Conservation (phyloP, 495 filamentous ascomycete species). For the Aspergillus asperescens region DNA sequence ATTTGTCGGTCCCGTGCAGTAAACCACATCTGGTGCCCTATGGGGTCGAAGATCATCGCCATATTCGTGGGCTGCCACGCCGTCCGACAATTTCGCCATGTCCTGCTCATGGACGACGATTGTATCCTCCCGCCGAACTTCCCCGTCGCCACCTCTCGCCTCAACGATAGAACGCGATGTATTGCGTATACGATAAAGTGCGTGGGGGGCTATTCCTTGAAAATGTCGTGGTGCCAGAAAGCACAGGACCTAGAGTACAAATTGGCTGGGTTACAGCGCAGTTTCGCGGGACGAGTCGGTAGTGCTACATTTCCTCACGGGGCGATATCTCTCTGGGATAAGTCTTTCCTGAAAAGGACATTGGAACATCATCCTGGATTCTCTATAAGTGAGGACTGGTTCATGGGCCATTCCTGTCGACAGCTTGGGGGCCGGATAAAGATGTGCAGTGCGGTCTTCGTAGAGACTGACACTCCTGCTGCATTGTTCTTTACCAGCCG, state of each 20-base stretch:
- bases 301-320: conserved; percentile 43
- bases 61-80: conserved; percentile 45
- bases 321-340: conserved; percentile 43
- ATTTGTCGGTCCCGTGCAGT: conserved; percentile 39
- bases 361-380: conserved; percentile 43
- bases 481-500: conserved; percentile 37
- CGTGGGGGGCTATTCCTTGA: conserved; percentile 31
- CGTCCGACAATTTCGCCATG: conserved; percentile 35
- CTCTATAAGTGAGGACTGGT: conserved; percentile 44
- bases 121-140: conserved; percentile 42
- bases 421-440: conserved; percentile 42
- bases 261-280: conserved; percentile 35
- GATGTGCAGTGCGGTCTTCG: conserved; percentile 47
- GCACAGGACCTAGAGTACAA: conserved; percentile 48
- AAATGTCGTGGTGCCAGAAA: conserved; percentile 34
- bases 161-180: conserved; percentile 32
- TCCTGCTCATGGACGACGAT: conserved; percentile 46
- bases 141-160: conserved; percentile 36
- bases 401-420: conserved; percentile 42
- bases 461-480: conserved; percentile 44
- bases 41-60: conserved; percentile 43
- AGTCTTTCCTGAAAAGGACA: conserved; percentile 35
- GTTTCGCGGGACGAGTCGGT: conserved; percentile 37
- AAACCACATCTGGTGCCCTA: conserved; percentile 36
- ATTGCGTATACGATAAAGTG: conserved; percentile 45